Conservation (phyloP, 345 rosid genomes). For the Eucalyptus cladocalyx region DNA sequence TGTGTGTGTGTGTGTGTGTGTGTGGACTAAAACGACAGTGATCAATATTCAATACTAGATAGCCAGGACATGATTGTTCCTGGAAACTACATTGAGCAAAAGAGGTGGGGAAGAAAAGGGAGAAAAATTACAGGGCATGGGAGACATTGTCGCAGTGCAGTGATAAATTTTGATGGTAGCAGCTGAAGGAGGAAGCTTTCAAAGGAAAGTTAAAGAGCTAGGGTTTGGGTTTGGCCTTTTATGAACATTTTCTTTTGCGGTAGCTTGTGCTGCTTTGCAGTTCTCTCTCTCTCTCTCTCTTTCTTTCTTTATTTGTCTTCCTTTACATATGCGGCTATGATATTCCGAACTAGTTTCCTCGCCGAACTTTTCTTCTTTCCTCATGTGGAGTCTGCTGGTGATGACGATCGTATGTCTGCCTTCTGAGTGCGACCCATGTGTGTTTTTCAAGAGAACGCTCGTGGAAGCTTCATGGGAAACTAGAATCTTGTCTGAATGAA, state of each 20-base stretch:
- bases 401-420: background rate
- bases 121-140: background rate
- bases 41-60: background rate
- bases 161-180: background rate
- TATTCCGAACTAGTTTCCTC: background rate
- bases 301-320: background rate
- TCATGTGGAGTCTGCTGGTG: background rate
- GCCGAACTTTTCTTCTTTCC: background rate
- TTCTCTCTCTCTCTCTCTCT: background rate
- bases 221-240: background rate
- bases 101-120: background rate
- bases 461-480: background rate
- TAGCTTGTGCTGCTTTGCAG: background rate
- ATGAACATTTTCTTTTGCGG: background rate
- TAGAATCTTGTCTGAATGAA: background rate
- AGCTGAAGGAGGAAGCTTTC: background rate
- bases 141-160: background rate
- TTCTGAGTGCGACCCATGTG: background rate
- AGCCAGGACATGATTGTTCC: background rate
- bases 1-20: background rate
- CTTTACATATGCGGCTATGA: background rate
- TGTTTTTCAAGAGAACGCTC: background rate
- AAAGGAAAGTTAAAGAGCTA: background rate
- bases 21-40: background rate
- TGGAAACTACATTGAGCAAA: background rate